phyloP scores from a whole-genome alignment of 192 early-diverging fungal species.

The Mortierella antarctica region DNA sequence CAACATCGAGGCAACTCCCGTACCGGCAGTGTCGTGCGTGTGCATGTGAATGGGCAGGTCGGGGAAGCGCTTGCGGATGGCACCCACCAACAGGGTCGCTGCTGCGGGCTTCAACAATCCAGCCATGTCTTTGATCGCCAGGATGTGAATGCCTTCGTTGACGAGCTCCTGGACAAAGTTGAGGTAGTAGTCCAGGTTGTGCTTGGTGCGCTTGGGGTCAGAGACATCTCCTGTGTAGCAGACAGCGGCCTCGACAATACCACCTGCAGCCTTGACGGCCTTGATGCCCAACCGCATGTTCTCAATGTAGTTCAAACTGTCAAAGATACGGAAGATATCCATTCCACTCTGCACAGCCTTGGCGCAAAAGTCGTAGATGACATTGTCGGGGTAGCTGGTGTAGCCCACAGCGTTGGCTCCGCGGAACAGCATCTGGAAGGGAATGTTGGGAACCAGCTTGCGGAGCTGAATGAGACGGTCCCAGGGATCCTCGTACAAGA shows the following conservation, averaged over 20 bases:
- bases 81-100: slow-evolving; percentile 85
- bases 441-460: slow-evolving; percentile 91
- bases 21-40: slow-evolving; percentile 97
- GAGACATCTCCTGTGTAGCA: slow-evolving; percentile 96
- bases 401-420: slow-evolving; percentile 98
- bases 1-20: slow-evolving; percentile 95
- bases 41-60: slow-evolving; percentile 95
- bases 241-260: slow-evolving; percentile 92
- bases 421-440: slow-evolving; percentile 98
- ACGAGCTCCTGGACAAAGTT: slow-evolving; percentile 91
- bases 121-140: slow-evolving; percentile 97
- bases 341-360: slow-evolving; percentile 90
- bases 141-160: slow-evolving; percentile 89
- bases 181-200: slow-evolving; percentile 93
- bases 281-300: slow-evolving; percentile 96
- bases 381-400: slow-evolving; percentile 97
- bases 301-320: slow-evolving; percentile 96
- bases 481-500: slow-evolving; percentile 98
- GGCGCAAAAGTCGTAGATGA: slow-evolving; percentile 96
- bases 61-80: slow-evolving; percentile 88
- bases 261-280: slow-evolving; percentile 92
- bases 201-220: slow-evolving; percentile 83
- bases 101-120: slow-evolving; percentile 94
- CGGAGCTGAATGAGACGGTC: slow-evolving; percentile 89
- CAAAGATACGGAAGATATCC: slow-evolving; percentile 98